Evolutionary conservation across 164 flowering plant genomes (phyloP), one percentile per base, ranked within the genome.

Genomic region (Houttuynia cordata): DNA sequence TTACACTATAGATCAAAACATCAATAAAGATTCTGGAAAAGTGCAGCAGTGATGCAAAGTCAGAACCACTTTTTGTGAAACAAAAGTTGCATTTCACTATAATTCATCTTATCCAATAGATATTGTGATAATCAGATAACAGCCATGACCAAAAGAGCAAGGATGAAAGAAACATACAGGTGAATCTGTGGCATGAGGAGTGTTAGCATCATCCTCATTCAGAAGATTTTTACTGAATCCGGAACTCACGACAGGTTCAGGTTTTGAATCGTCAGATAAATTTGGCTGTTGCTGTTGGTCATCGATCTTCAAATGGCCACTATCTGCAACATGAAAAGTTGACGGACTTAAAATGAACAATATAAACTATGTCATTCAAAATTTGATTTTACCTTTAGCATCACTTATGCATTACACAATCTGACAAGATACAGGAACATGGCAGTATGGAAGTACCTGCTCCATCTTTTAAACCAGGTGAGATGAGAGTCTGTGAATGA

Each of bases 161-260:
- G 23, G 34, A 57, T 3, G 21, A 57, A 25, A 41, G 34, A 0
- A 39, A 76, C 88, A 57, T 84, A 89, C 93, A 55, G 81, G 71
- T 41, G 76, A 42, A 64, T 86, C 95, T 37, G 71, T 55, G 10
- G 78, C 68, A 73, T 78, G 80, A 23, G 87, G 42, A 64, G 74
- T 63, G 74, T 79, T 88, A 64, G 72, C 23, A 64, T 93, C 96
- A 75, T 90, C 96, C 66, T 93, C 97, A 60, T 72, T 79, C 62
- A 75, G 61, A 41, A 74, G 68, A 71, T 58, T 83, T 73, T 83
- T 81, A 51, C 67, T 79, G 22, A 70, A 68, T 55, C 81, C 84
- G 65, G 83, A 57, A 67, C 67, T 72, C 24, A 74, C 51, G 64
- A 74, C 70, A 70, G 86, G 60, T 50, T 86, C 92, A 23, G 63